Percentiles rank a stretch among this genome's conserved stretches.
Evolutionary conservation across 1,284 basidiomycete species (phyloP).

Genomic region (Marasmius sp.): DNA sequence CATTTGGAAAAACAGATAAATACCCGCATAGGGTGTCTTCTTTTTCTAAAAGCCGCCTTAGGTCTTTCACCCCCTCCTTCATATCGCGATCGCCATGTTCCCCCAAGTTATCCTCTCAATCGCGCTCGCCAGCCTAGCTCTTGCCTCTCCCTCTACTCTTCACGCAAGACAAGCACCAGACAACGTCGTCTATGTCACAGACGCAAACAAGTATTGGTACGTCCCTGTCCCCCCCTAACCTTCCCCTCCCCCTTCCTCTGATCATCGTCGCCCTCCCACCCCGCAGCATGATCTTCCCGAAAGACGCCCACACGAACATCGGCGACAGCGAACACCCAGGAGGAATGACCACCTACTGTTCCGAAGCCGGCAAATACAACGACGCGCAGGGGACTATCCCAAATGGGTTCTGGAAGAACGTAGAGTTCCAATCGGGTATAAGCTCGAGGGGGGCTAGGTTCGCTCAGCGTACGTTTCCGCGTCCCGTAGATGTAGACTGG

Average conservation of each 20-base stretch:
- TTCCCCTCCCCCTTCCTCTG: background rate
- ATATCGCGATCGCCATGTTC: background rate
- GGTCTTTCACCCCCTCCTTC: too few relatives aligned
- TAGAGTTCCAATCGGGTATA: constrained; percentile 39
- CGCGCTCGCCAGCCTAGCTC: constrained; percentile 1
- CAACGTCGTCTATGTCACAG: constrained; percentile 22
- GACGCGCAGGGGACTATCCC: constrained; percentile 42
- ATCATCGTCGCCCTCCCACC: background rate
- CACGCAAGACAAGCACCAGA: constrained; percentile 9
- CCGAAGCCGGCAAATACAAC: constrained; percentile 33
- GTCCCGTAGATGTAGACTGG: background rate
- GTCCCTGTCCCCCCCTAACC: background rate
- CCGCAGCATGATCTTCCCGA: constrained; percentile 43
- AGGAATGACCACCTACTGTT: constrained; percentile 50
- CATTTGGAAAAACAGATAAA: too few relatives aligned
- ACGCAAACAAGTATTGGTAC: constrained; percentile 21
- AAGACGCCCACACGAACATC: constrained; percentile 45
- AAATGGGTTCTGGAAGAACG: constrained; percentile 44
- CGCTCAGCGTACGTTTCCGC: constrained; percentile 37
- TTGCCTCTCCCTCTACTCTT: constrained; percentile 5
- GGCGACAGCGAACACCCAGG: constrained; percentile 52
- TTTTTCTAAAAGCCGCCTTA: too few relatives aligned
- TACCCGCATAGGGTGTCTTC: too few relatives aligned
- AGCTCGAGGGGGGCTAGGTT: constrained; percentile 36
- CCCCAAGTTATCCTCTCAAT: background rate